Base-by-base conservation (phyloP, 768 basidiomycete species). In the Sistotremastrum niveocremeum region DNA sequence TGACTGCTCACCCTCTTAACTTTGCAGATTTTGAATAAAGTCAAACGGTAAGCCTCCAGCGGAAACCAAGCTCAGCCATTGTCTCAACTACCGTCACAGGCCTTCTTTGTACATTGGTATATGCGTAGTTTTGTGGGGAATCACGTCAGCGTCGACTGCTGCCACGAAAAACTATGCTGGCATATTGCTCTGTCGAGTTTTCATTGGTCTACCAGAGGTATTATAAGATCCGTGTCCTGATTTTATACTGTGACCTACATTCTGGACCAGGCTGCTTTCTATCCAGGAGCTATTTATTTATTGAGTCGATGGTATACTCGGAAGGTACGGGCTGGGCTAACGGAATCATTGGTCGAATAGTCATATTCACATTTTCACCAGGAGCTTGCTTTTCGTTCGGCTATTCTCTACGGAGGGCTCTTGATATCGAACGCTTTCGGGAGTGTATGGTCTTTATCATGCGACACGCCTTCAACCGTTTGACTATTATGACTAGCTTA, bases 361-460 rank as follows among this genome's bases (percentile, higher is more conserved):
- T 33, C 10, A 5, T n/a, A 33, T 12, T 37, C 20, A 6, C 10
- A 8, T 4, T 32, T 10, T 41, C n/a, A 11, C 2, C 35, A 81
- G 76, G 79, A 82, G 62, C 61, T 82, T n/a, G 73, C 77, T 0
- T 71, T 81, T 46, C 72, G 80, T 34, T 71, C 73, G 2, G 77
- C 78, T 1, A 63, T 80, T 33, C 62, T 84, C 2, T 80, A 73
- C 52, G 68, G 67, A 10, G 79, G 80, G 2, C 54, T 78, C 6
- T 62, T 81, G 6, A 69, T 80, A 37, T 77, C 78, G 4, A 79
- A 79, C 55, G 79, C 81, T 4, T 80, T 82, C 52, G 79, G 81
- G 39, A 66, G 72, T 39, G 79, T 80, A 46, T 55, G 74, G 55
- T 8, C 11, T 9, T n/a, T 4, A 9, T 42, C 34, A 30, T 32